Conservation (phyloP, 2,329 filamentous ascomycete species). For the Pseudohalonectria lignicola region DNA sequence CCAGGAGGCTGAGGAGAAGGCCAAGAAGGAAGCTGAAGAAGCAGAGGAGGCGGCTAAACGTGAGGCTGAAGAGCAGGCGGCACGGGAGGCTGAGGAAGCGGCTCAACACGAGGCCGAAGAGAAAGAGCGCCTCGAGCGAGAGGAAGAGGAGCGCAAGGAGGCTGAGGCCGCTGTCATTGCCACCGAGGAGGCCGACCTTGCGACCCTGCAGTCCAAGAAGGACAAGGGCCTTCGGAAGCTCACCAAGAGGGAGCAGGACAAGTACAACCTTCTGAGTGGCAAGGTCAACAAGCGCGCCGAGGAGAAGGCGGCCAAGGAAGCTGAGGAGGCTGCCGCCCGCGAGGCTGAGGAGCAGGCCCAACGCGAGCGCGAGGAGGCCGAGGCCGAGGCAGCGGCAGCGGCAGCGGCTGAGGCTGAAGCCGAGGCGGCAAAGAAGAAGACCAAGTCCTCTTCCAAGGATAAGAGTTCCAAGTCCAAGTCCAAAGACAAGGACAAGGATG, state of each 20-base stretch:
- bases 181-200: conserved; percentile 23
- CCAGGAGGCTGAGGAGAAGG: conserved; percentile 18
- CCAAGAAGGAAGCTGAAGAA: conserved; percentile 15
- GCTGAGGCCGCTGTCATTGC: conserved; percentile 23
- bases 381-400: conserved; percentile 14
- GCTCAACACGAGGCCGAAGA: conserved; percentile 26
- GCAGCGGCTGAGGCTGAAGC: conserved; percentile 10
- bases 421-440: conserved; percentile 25
- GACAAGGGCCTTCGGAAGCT: conserved; percentile 15
- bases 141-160: conserved; percentile 16
- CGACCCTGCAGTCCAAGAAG: conserved; percentile 16
- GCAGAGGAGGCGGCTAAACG: conserved; percentile 24
- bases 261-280: conserved; percentile 22
- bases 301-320: conserved; percentile 17
- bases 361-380: conserved; percentile 15
- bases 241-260: conserved; percentile 16
- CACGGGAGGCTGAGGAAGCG: conserved; percentile 27
- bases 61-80: conserved; percentile 19
- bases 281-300: conserved; percentile 18
- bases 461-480: conserved; percentile 12
- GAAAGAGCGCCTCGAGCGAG: conserved; percentile 11
- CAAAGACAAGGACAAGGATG: conserved; percentile 17
- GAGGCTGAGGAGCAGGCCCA: conserved; percentile 12
- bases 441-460: conserved; percentile 23
- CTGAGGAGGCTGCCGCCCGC: conserved; percentile 1